Base-by-base conservation (phyloP, 805 yeast species). In the Metschnikowia kunwiensis region DNA sequence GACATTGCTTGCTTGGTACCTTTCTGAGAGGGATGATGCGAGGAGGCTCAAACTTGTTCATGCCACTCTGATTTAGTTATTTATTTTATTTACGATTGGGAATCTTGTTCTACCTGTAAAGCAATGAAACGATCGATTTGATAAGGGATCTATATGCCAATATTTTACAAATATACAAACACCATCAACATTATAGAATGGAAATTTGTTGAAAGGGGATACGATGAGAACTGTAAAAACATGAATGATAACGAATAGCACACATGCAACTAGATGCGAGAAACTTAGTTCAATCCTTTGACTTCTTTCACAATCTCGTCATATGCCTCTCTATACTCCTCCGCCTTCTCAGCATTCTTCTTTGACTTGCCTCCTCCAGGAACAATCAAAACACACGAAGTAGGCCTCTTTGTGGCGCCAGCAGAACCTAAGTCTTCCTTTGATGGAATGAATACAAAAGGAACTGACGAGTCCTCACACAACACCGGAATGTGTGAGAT, bases 381-480 rank as follows among this genome's bases (percentile, higher is more conserved):
- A 37, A 89, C 93, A 53, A 93, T 78, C 87, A 93, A 86, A 20
- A 93, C 96, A 63, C 95, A 89, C 24, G 97, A 87, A 24, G 99
- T 93, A 52, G 98, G 97, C 75, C 99, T 84, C 74, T 93, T 93
- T 40, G 98, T 93, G 44, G 97, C 95, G 59, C 97, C 97, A 17
- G 99, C 98, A 46, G 95, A 85, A 23, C 99, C 99, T 50, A 93
- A 77, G 60, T 93, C 97, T 71, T 93, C 97, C 69, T 93, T 93
- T 33, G 97, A 88, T 55, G 98, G 98, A 46, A 93, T 78, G 65
- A 93, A 93, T 27, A 91, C 76, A 59, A 72, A 94, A 56, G 97
- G 97, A 32, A 93, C 97, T 31, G 84, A 68, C 47, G 77, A 71
- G 61, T 93, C 99, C 70, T 93, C 98, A 70, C 98, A 93, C 45